Conservation (phyloP, 129 eudicot genomes). For the Ambrosia trifida region DNA sequence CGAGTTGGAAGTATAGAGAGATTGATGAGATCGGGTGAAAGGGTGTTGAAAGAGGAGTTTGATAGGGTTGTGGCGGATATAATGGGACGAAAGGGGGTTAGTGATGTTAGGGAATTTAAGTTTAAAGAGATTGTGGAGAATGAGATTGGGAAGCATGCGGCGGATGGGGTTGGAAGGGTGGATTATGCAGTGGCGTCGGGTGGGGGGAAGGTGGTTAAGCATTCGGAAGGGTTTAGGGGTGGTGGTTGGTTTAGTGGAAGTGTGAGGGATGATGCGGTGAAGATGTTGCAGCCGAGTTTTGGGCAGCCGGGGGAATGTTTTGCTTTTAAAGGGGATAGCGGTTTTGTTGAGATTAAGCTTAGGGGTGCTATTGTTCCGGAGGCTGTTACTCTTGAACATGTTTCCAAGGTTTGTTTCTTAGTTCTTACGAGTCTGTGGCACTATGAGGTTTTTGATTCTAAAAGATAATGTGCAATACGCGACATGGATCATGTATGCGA, state of each 20-base stretch:
- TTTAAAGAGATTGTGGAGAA: conserved; percentile 71
- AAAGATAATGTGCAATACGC: no score
- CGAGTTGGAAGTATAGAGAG: conserved; percentile 48
- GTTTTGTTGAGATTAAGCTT: conserved; percentile 68
- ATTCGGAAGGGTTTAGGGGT: conserved; percentile 56
- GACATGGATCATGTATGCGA: no score
- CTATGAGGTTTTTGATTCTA: no score
- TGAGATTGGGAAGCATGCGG: conserved; percentile 87
- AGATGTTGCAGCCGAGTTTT: conserved; percentile 87
- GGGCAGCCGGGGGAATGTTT: conserved; percentile 98
- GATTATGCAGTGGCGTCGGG: conserved; percentile 82
- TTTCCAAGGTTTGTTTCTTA: conserved; percentile 76
- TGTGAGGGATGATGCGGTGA: conserved; percentile 52
- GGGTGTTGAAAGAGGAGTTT: conserved; percentile 61
- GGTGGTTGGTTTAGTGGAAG: conserved; percentile 32
- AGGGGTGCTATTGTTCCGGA: conserved; percentile 80
- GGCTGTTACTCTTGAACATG: conserved; percentile 92
- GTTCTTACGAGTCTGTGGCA: no score
- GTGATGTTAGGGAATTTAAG: conserved; percentile 31
- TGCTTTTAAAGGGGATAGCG: conserved; percentile 73
- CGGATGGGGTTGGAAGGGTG: conserved; percentile 95
- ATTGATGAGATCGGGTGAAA: conserved; percentile 34
- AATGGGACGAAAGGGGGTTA: conserved; percentile 36
- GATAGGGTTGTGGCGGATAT: conserved; percentile 55
- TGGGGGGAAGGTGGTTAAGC: conserved; percentile 70